Evolutionary conservation across 352 stramenopile species (phyloP).

Genomic region (Globisporangium radiosum): DNA sequence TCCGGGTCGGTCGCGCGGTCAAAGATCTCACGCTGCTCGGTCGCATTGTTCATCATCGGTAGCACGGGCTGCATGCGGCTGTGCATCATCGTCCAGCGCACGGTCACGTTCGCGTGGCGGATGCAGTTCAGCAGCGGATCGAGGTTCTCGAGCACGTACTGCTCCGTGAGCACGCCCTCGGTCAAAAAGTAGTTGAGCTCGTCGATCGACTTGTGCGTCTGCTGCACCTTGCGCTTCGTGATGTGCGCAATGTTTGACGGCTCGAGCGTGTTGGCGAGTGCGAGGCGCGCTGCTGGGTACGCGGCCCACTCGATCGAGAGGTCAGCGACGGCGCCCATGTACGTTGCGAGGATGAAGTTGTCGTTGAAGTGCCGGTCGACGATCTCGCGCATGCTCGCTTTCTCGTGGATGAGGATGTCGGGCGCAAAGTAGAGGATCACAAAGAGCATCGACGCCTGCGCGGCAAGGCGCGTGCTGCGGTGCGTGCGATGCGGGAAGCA

Average conservation of each 20-base stretch:
- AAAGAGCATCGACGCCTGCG: constrained; percentile 93
- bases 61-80: constrained; percentile 84
- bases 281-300: constrained; percentile 85
- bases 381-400: constrained; percentile 91
- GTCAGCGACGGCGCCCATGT: constrained; percentile 92
- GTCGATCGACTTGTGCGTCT: constrained; percentile 82
- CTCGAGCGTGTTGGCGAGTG: constrained; percentile 88
- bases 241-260: constrained; percentile 86
- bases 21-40: constrained; percentile 76
- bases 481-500: constrained; percentile 92
- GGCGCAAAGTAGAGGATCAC: constrained; percentile 94
- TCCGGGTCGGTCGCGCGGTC: constrained; percentile 77
- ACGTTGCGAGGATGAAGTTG: constrained; percentile 95
- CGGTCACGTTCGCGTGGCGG: constrained; percentile 88
- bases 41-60: constrained; percentile 84
- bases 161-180: constrained; percentile 89
- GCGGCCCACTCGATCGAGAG: constrained; percentile 89
- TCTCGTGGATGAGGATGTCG: constrained; percentile 89
- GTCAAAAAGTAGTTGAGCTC: constrained; percentile 90
- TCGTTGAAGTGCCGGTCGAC: constrained; percentile 95
- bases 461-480: constrained; percentile 85
- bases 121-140: constrained; percentile 89
- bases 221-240: constrained; percentile 81
- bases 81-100: constrained; percentile 94
- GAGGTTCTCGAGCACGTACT: constrained; percentile 92